Evolutionary conservation across 2,329 filamentous ascomycete species (phyloP).

Genomic region (Fusarium stilboides): DNA sequence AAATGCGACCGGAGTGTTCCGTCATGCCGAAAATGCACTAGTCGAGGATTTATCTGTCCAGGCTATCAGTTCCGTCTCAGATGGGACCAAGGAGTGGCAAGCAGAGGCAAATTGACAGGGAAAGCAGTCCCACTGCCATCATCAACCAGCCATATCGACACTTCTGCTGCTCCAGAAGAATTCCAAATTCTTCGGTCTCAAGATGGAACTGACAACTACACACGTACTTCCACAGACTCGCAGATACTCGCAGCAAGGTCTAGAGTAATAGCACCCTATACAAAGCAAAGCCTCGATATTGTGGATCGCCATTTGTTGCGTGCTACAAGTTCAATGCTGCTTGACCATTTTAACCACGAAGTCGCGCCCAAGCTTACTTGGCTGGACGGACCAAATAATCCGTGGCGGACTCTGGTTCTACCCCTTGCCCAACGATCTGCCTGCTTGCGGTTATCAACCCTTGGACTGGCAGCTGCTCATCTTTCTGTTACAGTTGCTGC

Average conservation of each 20-base stretch:
- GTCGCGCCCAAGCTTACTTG: conserved; percentile 4
- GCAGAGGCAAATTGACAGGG: neutral
- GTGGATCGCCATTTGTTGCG: neutral
- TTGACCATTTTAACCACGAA: neutral
- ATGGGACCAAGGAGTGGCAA: conserved; percentile 18
- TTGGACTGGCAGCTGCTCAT: conserved; percentile 8
- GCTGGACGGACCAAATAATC: conserved; percentile 7
- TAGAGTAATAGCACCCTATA: neutral
- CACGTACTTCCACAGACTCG: neutral
- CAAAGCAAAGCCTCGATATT: neutral
- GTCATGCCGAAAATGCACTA: conserved; percentile 1
- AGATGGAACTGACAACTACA: neutral
- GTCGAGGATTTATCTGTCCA: conserved; percentile 1
- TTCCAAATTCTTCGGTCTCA: neutral
- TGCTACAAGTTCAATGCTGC: neutral
- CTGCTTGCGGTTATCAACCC: conserved; percentile 2
- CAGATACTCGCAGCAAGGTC: neutral
- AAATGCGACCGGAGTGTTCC: conserved; percentile 7
- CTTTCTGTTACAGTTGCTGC: neutral
- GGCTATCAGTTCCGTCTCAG: conserved; percentile 2
- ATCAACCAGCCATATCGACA: neutral
- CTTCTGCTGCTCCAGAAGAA: neutral
- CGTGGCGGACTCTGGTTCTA: conserved; percentile 7
- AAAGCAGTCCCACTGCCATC: neutral
- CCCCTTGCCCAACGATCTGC: neutral